Evolutionary conservation across 2,329 filamentous ascomycete species (phyloP).

Genomic region (Colletotrichum tanaceti): DNA sequence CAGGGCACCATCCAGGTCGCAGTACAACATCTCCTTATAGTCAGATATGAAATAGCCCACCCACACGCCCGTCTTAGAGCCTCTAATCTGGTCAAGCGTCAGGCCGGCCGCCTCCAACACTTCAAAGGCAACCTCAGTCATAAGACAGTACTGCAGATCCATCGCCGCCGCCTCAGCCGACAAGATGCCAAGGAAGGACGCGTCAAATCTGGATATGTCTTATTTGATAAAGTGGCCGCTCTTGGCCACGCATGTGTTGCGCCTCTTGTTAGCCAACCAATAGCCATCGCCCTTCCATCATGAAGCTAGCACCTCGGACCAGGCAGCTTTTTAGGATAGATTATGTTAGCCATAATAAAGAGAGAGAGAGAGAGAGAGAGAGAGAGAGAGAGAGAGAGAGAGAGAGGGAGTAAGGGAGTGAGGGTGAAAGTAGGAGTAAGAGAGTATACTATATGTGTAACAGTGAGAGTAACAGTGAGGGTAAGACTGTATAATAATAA

Average conservation of each 20-base stretch:
- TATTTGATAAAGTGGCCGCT: slow-evolving; percentile 27
- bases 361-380: too few relatives aligned
- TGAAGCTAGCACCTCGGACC: not conserved
- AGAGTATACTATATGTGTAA: too few relatives aligned
- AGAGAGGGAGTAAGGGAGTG: too few relatives aligned
- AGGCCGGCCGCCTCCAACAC: slow-evolving; percentile 30
- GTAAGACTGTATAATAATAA: too few relatives aligned
- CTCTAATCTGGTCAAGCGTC: slow-evolving; percentile 39
- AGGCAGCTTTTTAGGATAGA: not conserved
- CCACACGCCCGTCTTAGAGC: slow-evolving; percentile 48
- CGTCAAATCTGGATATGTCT: slow-evolving; percentile 40
- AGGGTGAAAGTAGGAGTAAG: too few relatives aligned
- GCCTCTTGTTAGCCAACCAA: not conserved
- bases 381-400: too few relatives aligned
- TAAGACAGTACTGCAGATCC: slow-evolving; percentile 47
- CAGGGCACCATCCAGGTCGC: slow-evolving; percentile 44
- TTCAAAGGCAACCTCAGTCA: slow-evolving; percentile 27
- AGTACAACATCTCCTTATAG: slow-evolving; percentile 46
- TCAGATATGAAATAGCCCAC: slow-evolving; percentile 50
- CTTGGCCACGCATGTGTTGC: not conserved
- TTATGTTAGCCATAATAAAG: too few relatives aligned
- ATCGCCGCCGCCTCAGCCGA: slow-evolving; percentile 43
- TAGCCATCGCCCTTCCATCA: not conserved
- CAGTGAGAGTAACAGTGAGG: too few relatives aligned
- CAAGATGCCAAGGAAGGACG: slow-evolving; percentile 43